phyloP scores from a whole-genome alignment of 768 basidiomycete species.

The Agrocybe pediades region DNA sequence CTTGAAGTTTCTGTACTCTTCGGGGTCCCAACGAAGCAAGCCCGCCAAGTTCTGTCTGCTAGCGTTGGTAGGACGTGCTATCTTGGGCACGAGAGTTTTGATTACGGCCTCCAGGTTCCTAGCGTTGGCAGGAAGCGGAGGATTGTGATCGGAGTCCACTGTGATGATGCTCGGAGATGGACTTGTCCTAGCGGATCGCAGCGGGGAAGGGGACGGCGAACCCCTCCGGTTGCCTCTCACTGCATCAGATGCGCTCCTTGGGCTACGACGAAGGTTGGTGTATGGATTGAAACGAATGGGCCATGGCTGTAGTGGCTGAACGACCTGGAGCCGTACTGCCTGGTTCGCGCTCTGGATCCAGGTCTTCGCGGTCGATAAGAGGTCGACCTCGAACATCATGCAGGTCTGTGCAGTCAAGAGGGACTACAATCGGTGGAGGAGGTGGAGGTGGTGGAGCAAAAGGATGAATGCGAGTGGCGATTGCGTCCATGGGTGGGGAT shows the following conservation, averaged over 20 bases:
- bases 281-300: neutral
- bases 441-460: neutral
- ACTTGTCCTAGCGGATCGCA: neutral
- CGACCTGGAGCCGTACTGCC: neutral
- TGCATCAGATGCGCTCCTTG: too few relatives aligned
- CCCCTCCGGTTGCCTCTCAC: too few relatives aligned
- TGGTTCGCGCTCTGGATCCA: neutral
- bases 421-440: neutral
- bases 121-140: too few relatives aligned
- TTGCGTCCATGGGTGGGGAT: too few relatives aligned
- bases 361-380: neutral
- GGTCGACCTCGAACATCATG: neutral
- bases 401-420: conserved; percentile 1
- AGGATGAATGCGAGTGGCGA: too few relatives aligned
- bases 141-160: too few relatives aligned
- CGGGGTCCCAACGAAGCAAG: neutral
- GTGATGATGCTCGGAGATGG: neutral
- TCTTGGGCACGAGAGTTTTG: neutral
- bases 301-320: neutral
- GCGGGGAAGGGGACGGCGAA: neutral
- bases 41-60: neutral
- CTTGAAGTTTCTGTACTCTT: neutral
- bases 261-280: neutral
- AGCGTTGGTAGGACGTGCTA: neutral
- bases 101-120: too few relatives aligned